Percentiles rank a stretch among this genome's conserved stretches.
Evolutionary conservation across 192 early-diverging fungal species (phyloP).

Genomic region (Dimargaris xerosporica): DNA sequence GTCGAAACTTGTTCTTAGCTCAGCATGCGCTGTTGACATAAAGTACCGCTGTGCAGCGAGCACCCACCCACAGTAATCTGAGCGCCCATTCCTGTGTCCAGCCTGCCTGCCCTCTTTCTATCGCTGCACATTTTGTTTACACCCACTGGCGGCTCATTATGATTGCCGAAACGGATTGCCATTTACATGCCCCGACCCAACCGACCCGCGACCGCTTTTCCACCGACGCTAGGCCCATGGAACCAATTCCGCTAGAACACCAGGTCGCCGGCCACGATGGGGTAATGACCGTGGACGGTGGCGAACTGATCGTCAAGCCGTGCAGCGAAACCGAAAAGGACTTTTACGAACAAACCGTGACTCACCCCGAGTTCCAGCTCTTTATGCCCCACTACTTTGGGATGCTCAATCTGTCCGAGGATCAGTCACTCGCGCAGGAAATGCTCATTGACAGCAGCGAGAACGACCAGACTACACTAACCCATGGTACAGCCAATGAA

Average conservation of each 20-base stretch:
- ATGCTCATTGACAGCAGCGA: not conserved
- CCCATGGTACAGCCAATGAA: conserved; percentile 23
- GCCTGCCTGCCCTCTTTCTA: no score
- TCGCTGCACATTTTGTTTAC: no score
- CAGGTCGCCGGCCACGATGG: conserved; percentile 76
- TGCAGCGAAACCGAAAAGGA: conserved; percentile 38
- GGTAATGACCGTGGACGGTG: conserved; percentile 39
- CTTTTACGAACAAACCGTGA: conserved; percentile 53
- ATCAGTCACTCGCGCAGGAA: not conserved
- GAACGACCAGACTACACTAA: not conserved
- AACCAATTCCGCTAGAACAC: conserved; percentile 28
- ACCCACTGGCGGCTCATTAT: no score
- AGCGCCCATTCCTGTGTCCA: no score
- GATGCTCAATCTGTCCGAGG: conserved; percentile 21
- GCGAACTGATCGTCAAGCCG: conserved; percentile 59
- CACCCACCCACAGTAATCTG: no score
- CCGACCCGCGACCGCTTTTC: no score
- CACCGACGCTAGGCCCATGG: no score
- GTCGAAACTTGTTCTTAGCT: no score
- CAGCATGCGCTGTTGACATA: no score
- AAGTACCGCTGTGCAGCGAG: no score
- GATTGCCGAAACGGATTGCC: no score
- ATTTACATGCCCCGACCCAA: no score
- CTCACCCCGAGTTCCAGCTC: conserved; percentile 29
- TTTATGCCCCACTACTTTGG: conserved; percentile 64